Evolutionary conservation across 2,329 filamentous ascomycete species (phyloP).

Genomic region (Alternaria conjuncta): DNA sequence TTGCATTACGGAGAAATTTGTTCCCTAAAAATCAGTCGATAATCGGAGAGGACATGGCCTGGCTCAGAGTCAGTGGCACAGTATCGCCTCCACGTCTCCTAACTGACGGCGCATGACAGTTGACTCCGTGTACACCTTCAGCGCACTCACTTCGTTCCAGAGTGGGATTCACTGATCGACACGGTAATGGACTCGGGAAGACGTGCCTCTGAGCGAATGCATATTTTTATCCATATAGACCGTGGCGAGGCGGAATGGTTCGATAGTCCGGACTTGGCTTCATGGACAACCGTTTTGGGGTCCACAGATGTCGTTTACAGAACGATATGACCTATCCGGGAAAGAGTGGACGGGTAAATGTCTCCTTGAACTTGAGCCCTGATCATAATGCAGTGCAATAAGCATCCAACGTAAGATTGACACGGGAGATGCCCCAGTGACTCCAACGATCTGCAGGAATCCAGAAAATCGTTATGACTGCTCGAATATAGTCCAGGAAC

Average conservation of each 20-base stretch:
- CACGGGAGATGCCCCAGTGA: slow-evolving; percentile 6
- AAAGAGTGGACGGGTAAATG: neutral
- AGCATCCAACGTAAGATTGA: neutral
- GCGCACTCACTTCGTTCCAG: neutral
- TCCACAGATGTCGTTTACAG: neutral
- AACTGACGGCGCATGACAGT: neutral
- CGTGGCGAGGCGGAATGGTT: neutral
- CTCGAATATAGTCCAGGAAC: slow-evolving; percentile 5
- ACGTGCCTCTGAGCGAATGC: neutral
- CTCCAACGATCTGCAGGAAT: neutral
- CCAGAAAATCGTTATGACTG: neutral
- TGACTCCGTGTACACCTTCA: neutral
- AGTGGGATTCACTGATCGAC: neutral
- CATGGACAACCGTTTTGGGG: neutral
- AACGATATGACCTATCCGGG: neutral
- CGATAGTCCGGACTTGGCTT: neutral
- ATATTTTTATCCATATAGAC: neutral
- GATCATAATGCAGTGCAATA: slow-evolving; percentile 8
- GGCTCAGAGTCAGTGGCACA: neutral
- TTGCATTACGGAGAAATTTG: neutral
- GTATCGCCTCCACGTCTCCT: neutral
- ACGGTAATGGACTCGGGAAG: neutral
- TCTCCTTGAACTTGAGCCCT: neutral
- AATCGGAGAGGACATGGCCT: neutral
- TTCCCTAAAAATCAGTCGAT: neutral